Base-by-base conservation (phyloP, 192 early-diverging fungal genomes). In the Chytriomyces hyalinus region DNA sequence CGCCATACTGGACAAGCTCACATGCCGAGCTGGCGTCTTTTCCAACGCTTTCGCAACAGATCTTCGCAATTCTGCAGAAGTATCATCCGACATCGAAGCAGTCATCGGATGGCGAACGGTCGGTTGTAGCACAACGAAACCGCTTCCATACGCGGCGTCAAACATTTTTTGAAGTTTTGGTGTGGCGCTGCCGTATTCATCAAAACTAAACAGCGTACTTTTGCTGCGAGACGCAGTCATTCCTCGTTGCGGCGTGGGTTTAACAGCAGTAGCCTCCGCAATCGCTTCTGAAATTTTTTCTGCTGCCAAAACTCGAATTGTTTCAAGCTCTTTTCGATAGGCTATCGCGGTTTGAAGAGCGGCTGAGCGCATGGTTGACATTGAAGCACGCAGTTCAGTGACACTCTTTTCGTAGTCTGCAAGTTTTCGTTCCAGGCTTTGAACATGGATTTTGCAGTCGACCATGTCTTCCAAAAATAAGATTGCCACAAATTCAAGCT, bases 381-480 rank as follows among this genome's bases (percentile, higher is more conserved):
- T 20, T n/a, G 76, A 61, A 8, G 53, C 17, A 8, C 57, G 51
- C 9, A 83, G 61, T 73, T 87, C 81, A 5, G 9, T 26, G 1
- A 85, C 43, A 22, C 11, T 26, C 46, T 77, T 80, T 45, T 85
- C 79, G n/a, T 22, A 64, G 28, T 85, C 83, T 4, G 50, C 67
- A 8, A 76, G n/a, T 79, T 70, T 70, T 11, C 65, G 57, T 65
- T 76, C 75, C 5, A 51, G 26, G 10, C 79, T 77, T 63, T 77
- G 69, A 20, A 81, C 50, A 10, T 47, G 15, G 15, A 78, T 66
- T 49, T 80, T 53, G 15, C 79, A 36, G 15, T 73, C 61, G 4
- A 87, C 78, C 7, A 85, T 24, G 64, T 87, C 86, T 45, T 87
- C 79, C 47, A 87, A 62, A 51, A 80, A 84, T 53, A 82, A 50